Evolutionary conservation across 768 basidiomycete species (phyloP).

Genomic region (Porphyrellus cyaneotinctus): DNA sequence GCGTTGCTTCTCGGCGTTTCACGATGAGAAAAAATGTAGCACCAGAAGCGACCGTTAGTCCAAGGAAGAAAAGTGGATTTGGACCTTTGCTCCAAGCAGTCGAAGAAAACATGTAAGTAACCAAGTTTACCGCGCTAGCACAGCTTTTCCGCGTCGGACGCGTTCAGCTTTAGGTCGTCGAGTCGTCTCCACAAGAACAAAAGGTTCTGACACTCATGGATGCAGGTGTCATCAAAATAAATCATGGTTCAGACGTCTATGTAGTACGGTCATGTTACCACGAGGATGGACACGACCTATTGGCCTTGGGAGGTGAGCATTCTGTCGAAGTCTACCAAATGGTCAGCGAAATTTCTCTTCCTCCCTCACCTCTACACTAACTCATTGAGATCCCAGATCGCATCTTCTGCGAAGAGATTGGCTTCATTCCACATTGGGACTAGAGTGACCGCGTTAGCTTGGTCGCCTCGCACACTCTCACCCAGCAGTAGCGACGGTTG

Average conservation of each 20-base stretch:
- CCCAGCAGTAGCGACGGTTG: constrained; percentile 62
- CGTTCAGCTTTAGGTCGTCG: no score
- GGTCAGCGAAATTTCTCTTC: constrained; percentile 38
- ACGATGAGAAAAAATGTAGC: constrained; percentile 53
- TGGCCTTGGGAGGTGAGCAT: constrained; percentile 72
- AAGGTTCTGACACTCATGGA: constrained; percentile 38
- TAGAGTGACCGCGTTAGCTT: constrained; percentile 69
- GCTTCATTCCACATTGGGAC: constrained; percentile 74
- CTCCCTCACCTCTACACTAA: constrained; percentile 6
- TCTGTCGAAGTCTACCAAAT: constrained; percentile 66
- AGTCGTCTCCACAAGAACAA: no score
- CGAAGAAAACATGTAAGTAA: constrained; percentile 16
- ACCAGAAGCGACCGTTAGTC: constrained; percentile 52
- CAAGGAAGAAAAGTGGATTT: constrained; percentile 61
- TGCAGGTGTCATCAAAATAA: constrained; percentile 42
- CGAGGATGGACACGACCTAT: constrained; percentile 59
- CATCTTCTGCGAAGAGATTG: constrained; percentile 44
- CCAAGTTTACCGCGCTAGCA: not conserved
- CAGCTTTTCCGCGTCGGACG: not conserved
- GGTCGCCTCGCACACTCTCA: constrained; percentile 68
- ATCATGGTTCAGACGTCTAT: constrained; percentile 58
- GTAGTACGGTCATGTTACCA: constrained; percentile 59
- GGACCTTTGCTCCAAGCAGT: constrained; percentile 40
- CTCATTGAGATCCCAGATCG: constrained; percentile 31
- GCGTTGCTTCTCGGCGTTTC: constrained; percentile 50